Evolutionary conservation across 2,329 filamentous ascomycete species (phyloP), one percentile per base, ranked within the genome.

Genomic region (Cladophialophora yegresii): DNA sequence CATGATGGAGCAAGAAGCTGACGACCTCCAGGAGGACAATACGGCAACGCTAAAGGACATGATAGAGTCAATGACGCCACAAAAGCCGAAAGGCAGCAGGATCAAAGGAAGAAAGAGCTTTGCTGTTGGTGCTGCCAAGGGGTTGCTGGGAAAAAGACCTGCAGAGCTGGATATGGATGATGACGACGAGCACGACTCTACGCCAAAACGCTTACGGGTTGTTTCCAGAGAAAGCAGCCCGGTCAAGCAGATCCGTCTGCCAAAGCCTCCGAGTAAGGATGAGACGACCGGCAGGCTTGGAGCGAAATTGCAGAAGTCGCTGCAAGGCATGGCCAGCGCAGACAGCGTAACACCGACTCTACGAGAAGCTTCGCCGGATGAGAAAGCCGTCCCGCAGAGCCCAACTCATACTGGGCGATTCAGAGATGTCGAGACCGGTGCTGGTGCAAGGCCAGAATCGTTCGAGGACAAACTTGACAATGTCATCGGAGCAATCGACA

Each of bases 61-160:
- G 85, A 93, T 93, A 65, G 84, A 89, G 66, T 89, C 86, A 62
- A 81, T 93, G 67, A 92, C 89, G 26, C 90, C 91, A 0, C 91
- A 90, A 76, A 91, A 71, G 59, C 47, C 64, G n/a, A 68, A 67
- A 43, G 13, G 61, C 75, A 87, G 85, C 60, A 81, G 78, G 5
- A 70, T 90, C 6, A 86, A 83, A 62, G 86, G 86, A 13, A 86
- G 90, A 47, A 93, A 93, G 77, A 93, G 90, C 73, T 80, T 93
- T 56, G 87, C 90, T 68, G 85, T 91, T 22, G 90, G 90, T 47
- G 89, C 89, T 70, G 90, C 89, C 13, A 86, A 81, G 67, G 90
- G 90, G 0, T 77, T 93, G 22, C 80, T 93, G 4, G 90, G 90
- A 6, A 93, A 93, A 75, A 83, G 90, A 54, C 90, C 90, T 0